Evolutionary conservation across 1,284 basidiomycete species (phyloP).

Genomic region (Ceratobasidium sp.): DNA sequence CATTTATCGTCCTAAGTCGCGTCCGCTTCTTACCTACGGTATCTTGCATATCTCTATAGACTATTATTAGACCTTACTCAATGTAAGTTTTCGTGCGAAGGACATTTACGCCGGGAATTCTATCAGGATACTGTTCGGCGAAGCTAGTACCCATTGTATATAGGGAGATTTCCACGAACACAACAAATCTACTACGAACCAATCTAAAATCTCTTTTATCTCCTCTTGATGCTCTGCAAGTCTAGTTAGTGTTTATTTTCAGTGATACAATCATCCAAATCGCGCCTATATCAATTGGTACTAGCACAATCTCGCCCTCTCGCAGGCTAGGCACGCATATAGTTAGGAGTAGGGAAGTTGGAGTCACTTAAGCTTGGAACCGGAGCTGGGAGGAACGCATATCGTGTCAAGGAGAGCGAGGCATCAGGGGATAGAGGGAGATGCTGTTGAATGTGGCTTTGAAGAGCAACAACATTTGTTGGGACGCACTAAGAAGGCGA

Average conservation of each 20-base stretch:
- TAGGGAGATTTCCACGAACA: constrained; percentile 97
- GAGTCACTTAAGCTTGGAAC: constrained; percentile 60
- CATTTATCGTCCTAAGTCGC: no score
- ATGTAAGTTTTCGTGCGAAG: constrained; percentile 86
- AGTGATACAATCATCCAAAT: constrained; percentile 59
- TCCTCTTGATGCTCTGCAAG: not conserved
- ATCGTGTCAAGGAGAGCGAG: constrained; percentile 45
- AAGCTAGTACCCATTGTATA: constrained; percentile 82
- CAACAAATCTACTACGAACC: constrained; percentile 69
- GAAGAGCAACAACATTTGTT: constrained; percentile 62
- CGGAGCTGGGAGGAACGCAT: constrained; percentile 56
- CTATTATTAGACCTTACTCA: constrained; percentile 74
- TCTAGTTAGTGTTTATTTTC: constrained; percentile 48
- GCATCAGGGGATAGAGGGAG: constrained; percentile 56
- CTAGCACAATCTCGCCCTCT: constrained; percentile 66
- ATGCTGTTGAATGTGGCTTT: constrained; percentile 57
- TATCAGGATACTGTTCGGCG: constrained; percentile 84
- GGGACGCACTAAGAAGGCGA: constrained; percentile 43
- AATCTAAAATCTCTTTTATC: constrained; percentile 56
- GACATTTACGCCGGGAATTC: constrained; percentile 87
- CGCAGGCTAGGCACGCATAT: constrained; percentile 65
- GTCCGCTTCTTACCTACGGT: no score
- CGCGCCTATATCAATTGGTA: constrained; percentile 63
- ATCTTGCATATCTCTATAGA: no score
- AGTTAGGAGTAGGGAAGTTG: constrained; percentile 66